Evolutionary conservation across 345 rosid genomes (phyloP).

Genomic region (Aegle marmelos): DNA sequence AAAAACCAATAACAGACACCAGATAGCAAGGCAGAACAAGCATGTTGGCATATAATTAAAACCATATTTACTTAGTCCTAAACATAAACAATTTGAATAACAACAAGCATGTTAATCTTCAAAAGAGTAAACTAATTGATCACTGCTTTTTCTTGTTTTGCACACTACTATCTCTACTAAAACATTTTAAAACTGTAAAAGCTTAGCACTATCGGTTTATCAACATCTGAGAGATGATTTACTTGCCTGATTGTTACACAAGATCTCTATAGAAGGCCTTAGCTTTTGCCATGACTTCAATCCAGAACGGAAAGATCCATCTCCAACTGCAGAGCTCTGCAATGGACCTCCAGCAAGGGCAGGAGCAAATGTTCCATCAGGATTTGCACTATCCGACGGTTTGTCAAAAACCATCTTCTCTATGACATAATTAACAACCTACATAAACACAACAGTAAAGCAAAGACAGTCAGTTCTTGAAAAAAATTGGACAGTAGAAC

Average conservation of each 20-base stretch:
- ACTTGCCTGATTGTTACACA: slow-evolving; percentile 96
- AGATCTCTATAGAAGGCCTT: slow-evolving; percentile 84
- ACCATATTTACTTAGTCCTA: not conserved
- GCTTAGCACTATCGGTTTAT: not conserved
- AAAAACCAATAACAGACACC: not conserved
- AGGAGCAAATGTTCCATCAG: slow-evolving; percentile 61
- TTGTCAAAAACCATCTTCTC: slow-evolving; percentile 93
- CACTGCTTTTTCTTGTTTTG: no score
- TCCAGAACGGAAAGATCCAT: slow-evolving; percentile 62
- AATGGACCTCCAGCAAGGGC: slow-evolving; percentile 57
- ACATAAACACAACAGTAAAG: slow-evolving; percentile 22
- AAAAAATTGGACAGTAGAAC: not conserved
- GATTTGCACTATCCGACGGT: slow-evolving; percentile 52
- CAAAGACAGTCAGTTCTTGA: slow-evolving; percentile 2
- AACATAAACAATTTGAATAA: not conserved
- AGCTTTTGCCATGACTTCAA: slow-evolving; percentile 75
- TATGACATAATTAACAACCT: slow-evolving; percentile 93
- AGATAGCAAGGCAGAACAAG: not conserved
- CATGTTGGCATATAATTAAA: not conserved
- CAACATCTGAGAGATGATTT: not conserved
- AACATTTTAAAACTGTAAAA: not conserved
- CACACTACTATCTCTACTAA: not conserved
- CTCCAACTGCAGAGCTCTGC: slow-evolving; percentile 64
- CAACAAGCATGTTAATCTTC: not conserved
- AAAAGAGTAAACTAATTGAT: not conserved